Conservation (phyloP, 2,329 filamentous ascomycete genomes). For the Teratosphaeria gauchensis region DNA sequence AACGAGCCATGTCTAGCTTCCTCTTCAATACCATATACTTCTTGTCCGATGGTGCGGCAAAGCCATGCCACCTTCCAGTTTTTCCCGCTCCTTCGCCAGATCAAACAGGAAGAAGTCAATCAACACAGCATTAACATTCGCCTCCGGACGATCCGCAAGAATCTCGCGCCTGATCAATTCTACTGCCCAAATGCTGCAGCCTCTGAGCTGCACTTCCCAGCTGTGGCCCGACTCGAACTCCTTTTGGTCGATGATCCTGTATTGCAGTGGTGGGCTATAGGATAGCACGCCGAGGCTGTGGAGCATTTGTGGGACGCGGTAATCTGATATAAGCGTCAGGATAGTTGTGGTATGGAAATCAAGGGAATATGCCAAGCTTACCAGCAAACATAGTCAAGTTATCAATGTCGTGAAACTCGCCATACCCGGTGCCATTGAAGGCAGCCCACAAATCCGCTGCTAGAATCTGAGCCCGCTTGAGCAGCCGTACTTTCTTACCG, state of each 20-base stretch:
- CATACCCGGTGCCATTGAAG: slow-evolving; percentile 71
- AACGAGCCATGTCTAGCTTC: background rate
- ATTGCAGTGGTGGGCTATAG: slow-evolving; percentile 72
- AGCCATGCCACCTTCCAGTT: background rate
- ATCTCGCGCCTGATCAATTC: slow-evolving; percentile 83
- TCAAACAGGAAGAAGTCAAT: slow-evolving; percentile 98
- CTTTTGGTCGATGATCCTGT: slow-evolving; percentile 55
- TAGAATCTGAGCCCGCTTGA: slow-evolving; percentile 92
- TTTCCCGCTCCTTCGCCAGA: slow-evolving; percentile 75
- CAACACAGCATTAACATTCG: slow-evolving; percentile 71
- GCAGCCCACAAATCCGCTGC: slow-evolving; percentile 96
- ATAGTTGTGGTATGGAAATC: background rate
- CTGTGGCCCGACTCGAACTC: slow-evolving; percentile 59
- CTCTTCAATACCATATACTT: slow-evolving; percentile 78
- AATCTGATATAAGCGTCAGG: slow-evolving; percentile 47
- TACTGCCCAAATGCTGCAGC: slow-evolving; percentile 88
- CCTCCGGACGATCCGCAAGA: slow-evolving; percentile 57
- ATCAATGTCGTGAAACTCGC: slow-evolving; percentile 80
- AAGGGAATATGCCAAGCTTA: slow-evolving; percentile 16
- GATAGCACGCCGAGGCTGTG: slow-evolving; percentile 70
- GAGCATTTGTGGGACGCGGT: slow-evolving; percentile 89
- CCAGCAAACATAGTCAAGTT: slow-evolving; percentile 95
- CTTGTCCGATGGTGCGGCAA: slow-evolving; percentile 81
- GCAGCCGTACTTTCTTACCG: slow-evolving; percentile 64
- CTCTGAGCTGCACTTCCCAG: slow-evolving; percentile 83